Conservation (phyloP, 176 grass and related monocot species). For the Musa acuminata region DNA sequence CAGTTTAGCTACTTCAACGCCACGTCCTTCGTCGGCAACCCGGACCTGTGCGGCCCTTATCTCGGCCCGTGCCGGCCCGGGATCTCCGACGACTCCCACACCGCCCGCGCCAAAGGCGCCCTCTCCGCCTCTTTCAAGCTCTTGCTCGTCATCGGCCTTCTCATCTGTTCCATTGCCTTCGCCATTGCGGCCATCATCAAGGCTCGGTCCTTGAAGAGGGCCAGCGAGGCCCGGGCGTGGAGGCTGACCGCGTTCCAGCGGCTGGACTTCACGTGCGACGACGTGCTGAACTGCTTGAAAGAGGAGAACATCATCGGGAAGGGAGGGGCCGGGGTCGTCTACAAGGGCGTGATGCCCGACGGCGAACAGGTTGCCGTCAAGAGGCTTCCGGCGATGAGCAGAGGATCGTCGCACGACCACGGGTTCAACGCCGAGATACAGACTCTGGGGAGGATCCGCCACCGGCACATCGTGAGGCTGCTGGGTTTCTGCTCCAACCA, state of each 20-base stretch:
- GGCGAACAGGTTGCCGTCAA: slow-evolving; percentile 84
- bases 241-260: slow-evolving; percentile 76
- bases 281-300: slow-evolving; percentile 67
- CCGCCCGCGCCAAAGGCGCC: slow-evolving; percentile 9
- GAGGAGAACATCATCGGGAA: slow-evolving; percentile 97
- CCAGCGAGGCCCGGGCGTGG: slow-evolving; percentile 66
- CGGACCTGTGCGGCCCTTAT: slow-evolving; percentile 57
- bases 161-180: slow-evolving; percentile 71
- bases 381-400: slow-evolving; percentile 62
- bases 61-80: slow-evolving; percentile 45
- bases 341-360: slow-evolving; percentile 82
- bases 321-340: slow-evolving; percentile 87
- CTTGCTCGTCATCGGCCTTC: slow-evolving; percentile 58
- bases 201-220: slow-evolving; percentile 77
- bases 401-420: slow-evolving; percentile 77
- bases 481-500: slow-evolving; percentile 88
- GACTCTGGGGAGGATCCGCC: slow-evolving; percentile 82
- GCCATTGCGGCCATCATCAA: slow-evolving; percentile 62
- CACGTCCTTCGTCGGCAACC: slow-evolving; percentile 78
- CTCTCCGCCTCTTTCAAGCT: slow-evolving; percentile 78
- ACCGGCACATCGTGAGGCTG: slow-evolving; percentile 82
- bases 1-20: slow-evolving; percentile 98
- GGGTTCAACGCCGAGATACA: slow-evolving; percentile 95
- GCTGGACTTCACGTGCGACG: slow-evolving; percentile 73
- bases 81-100: slow-evolving; percentile 9